A percentile compares a stretch with the other conserved stretches of the same genome.
Evolutionary conservation across 2,329 filamentous ascomycete genomes (phyloP).

Genomic region (Claviceps fusiformis): DNA sequence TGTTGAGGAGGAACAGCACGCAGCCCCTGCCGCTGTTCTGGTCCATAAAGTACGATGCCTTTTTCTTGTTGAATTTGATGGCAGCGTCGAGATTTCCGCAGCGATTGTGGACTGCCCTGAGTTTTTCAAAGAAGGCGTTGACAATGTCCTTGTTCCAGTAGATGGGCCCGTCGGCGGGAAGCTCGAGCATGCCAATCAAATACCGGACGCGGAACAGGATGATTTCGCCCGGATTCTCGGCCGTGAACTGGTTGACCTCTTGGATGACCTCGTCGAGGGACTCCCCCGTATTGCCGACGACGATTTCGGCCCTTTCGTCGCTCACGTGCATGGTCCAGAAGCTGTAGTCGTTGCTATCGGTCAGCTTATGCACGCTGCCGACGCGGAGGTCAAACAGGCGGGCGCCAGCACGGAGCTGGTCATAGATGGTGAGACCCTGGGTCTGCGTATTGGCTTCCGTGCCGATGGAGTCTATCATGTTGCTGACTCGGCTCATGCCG

Average conservation of each 20-base stretch:
- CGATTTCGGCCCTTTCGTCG: slow-evolving; percentile 18
- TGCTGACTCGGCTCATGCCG: slow-evolving; percentile 30
- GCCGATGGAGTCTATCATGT: slow-evolving; percentile 21
- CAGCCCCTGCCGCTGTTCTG: slow-evolving; percentile 19
- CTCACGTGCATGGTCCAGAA: slow-evolving; percentile 30
- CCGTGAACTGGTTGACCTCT: slow-evolving; percentile 31
- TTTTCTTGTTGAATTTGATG: slow-evolving; percentile 14
- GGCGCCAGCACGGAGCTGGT: slow-evolving; percentile 30
- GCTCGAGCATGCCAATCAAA: slow-evolving; percentile 25
- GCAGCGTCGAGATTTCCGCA: slow-evolving; percentile 15
- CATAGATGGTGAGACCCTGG: slow-evolving; percentile 29
- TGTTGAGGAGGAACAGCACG: slow-evolving; percentile 17
- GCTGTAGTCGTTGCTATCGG: slow-evolving; percentile 10
- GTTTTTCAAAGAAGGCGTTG: slow-evolving; percentile 27
- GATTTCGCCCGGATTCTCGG: slow-evolving; percentile 28
- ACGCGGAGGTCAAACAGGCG: slow-evolving; percentile 35
- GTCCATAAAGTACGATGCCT: slow-evolving; percentile 17
- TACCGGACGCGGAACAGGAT: slow-evolving; percentile 33
- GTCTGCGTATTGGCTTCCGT: slow-evolving; percentile 28
- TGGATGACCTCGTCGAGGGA: slow-evolving; percentile 27
- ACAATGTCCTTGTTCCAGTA: slow-evolving; percentile 25
- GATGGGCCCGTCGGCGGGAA: slow-evolving; percentile 12
- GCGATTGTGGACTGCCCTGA: slow-evolving; percentile 28
- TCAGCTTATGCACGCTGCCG: slow-evolving; percentile 14
- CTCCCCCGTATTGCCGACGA: slow-evolving; percentile 32